Percentiles rank a stretch among this genome's conserved stretches.
phyloP scores from a whole-genome alignment of 352 stramenopile genomes.

The Peronosclerospora sorghi region DNA sequence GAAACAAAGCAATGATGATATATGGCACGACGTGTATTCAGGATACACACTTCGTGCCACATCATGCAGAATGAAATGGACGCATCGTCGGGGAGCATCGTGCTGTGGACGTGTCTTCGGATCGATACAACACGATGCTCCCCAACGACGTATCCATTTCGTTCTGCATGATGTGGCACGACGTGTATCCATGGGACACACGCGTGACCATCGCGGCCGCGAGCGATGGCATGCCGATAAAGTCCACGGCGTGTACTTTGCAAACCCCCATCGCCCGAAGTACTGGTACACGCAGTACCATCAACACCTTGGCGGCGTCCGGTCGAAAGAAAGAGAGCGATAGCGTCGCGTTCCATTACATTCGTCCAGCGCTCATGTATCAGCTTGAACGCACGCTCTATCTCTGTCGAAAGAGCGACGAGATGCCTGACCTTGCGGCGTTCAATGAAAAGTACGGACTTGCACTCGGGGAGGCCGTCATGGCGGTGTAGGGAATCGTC shows the following conservation, averaged over 20 bases:
- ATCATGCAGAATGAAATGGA: conserved; percentile 83
- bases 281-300: conserved; percentile 76
- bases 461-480: conserved; percentile 30
- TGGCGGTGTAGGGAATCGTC: conserved; percentile 36
- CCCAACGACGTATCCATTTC: conserved; percentile 71
- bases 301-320: conserved; percentile 50
- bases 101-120: conserved; percentile 55
- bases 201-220: conserved; percentile 49
- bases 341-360: conserved; percentile 71
- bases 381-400: conserved; percentile 67
- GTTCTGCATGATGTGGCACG: conserved; percentile 81
- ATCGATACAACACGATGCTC: conserved; percentile 57
- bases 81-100: conserved; percentile 70
- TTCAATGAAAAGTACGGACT: conserved; percentile 53
- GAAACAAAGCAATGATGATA: too few relatives aligned
- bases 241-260: conserved; percentile 55
- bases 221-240: conserved; percentile 74
- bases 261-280: conserved; percentile 32
- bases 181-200: conserved; percentile 62
- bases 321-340: conserved; percentile 41
- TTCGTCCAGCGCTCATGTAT: conserved; percentile 60
- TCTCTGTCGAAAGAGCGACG: conserved; percentile 41
- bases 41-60: conserved; percentile 60
- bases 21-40: conserved; percentile 33
- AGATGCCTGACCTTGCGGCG: conserved; percentile 27